phyloP scores from a whole-genome alignment of 352 stramenopile genomes.

The Phytopythium chamaehyphon region DNA sequence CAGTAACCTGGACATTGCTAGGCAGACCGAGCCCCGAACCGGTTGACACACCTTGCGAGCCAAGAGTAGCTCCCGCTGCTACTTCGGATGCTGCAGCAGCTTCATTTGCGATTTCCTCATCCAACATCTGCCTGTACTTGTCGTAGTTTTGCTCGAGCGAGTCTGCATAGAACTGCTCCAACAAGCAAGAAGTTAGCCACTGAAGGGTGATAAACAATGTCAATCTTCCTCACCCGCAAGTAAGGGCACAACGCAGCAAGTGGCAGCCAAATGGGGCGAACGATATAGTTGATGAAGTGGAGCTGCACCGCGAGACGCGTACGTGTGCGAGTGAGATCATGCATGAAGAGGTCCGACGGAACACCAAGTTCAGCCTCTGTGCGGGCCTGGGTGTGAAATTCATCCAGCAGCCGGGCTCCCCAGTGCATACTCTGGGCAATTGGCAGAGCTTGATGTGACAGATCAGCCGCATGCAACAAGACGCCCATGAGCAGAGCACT shows the following conservation, averaged over 20 bases:
- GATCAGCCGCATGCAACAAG: slow-evolving; percentile 65
- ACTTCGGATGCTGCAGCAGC: background rate
- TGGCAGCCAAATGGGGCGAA: slow-evolving; percentile 68
- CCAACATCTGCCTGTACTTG: slow-evolving; percentile 33
- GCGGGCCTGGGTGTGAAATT: slow-evolving; percentile 67
- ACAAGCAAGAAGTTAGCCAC: background rate
- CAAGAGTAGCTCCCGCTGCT: background rate
- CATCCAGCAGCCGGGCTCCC: slow-evolving; percentile 51
- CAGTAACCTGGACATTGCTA: slow-evolving; percentile 4
- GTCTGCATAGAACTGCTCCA: slow-evolving; percentile 53
- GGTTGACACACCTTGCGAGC: background rate
- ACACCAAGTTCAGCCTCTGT: slow-evolving; percentile 50
- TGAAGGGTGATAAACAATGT: background rate
- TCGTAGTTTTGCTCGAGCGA: slow-evolving; percentile 70
- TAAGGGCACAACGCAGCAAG: slow-evolving; percentile 53
- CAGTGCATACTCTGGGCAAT: slow-evolving; percentile 50
- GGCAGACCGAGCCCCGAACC: background rate
- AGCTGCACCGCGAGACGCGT: slow-evolving; percentile 60
- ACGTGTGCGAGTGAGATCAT: slow-evolving; percentile 44
- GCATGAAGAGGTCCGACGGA: slow-evolving; percentile 67
- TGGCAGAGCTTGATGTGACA: slow-evolving; percentile 56
- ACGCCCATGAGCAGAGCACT: slow-evolving; percentile 55
- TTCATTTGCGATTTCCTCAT: slow-evolving; percentile 20
- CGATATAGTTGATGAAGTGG: slow-evolving; percentile 76
- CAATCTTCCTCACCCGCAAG: slow-evolving; percentile 33